A percentile compares a stretch with the other conserved stretches of the same genome.
phyloP scores from a whole-genome alignment of 495 filamentous ascomycete species.

The Hypoxylon intermedium region DNA sequence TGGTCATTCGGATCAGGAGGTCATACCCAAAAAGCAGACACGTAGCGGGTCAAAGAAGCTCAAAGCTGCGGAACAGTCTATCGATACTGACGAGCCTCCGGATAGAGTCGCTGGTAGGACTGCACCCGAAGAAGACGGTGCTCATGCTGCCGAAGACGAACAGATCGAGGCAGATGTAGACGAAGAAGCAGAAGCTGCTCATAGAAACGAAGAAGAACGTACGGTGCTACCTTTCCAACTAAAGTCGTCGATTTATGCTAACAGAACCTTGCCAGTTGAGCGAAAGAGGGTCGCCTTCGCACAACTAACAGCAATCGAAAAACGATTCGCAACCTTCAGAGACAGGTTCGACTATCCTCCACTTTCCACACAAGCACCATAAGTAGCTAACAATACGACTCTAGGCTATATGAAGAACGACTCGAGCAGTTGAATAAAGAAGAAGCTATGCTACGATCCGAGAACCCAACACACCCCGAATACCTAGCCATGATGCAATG shows the following conservation, averaged over 20 bases:
- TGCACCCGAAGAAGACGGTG: constrained; percentile 45
- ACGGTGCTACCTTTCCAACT: constrained; percentile 44
- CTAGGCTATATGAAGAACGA: constrained; percentile 84
- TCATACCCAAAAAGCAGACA: constrained; percentile 48
- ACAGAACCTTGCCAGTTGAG: constrained; percentile 63
- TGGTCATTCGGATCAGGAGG: constrained; percentile 41
- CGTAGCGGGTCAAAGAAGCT: constrained; percentile 51
- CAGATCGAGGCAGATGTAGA: constrained; percentile 58
- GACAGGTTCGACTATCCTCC: constrained; percentile 71
- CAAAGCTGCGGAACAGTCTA: constrained; percentile 44
- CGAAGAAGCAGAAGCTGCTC: constrained; percentile 60
- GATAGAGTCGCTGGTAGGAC: constrained; percentile 43
- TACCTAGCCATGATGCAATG: constrained; percentile 84
- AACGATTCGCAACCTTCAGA: constrained; percentile 81
- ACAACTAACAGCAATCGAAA: constrained; percentile 77
- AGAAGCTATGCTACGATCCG: constrained; percentile 77
- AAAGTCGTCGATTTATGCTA: constrained; percentile 40
- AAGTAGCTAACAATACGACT: constrained; percentile 16
- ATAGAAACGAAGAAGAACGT: constrained; percentile 79
- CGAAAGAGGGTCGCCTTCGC: constrained; percentile 84
- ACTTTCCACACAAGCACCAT: constrained; percentile 1
- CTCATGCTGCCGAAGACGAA: constrained; percentile 54
- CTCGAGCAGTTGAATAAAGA: constrained; percentile 81
- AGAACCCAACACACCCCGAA: constrained; percentile 85
- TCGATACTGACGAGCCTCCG: constrained; percentile 39